Base-by-base conservation (phyloP, 176 grass and related monocot species). In the Elaeis guineensis region DNA sequence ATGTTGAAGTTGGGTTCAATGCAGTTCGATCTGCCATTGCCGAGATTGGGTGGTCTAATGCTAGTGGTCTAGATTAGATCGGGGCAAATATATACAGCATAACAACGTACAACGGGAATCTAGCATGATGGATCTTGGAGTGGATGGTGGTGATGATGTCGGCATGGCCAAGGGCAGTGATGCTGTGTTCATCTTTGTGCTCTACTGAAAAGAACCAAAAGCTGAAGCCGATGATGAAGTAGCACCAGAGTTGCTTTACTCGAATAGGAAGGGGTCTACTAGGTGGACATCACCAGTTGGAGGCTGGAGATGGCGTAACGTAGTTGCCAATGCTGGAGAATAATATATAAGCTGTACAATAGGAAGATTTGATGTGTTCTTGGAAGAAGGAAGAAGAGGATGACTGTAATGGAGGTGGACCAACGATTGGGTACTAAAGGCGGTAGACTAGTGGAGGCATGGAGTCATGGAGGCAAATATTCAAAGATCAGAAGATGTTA, bases 31-130 rank as follows among this genome's bases (percentile, higher is more conserved):
- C 88, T 25, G 92, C 78, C 19, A 16, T 97, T 23, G 87, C 87
- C 0, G 87, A 97, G 87, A 97, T 87, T 3, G 84, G 87, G 0
- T 97, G 90, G 90, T 86, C 90, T 20, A 95, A 86, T 63, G 86
- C 48, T 50, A 52, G 86, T 22, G 90, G 89, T 78, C 23, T 23
- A 1, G 1, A 23, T 23, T 23, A 23, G 23, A 23, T 23, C 23
- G 1, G 23, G 23, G 23, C 69, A 51, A 95, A 71, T 48, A 66
- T 61, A 2, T 74, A 64, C 39, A 95, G 89, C 79, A 79, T 85
- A 12, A 82, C 79, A 7, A 29, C 63, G 17, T 89, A 89, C 79
- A 95, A 95, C 74, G 52, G 82, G 61, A 95, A 95, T 72, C 77
- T 95, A 19, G 85, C 76, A 5, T 6, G 12, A 5, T 48, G 82